Conservation (phyloP, 2,329 filamentous ascomycete genomes). For the Ophiosphaerella herpotricha region DNA sequence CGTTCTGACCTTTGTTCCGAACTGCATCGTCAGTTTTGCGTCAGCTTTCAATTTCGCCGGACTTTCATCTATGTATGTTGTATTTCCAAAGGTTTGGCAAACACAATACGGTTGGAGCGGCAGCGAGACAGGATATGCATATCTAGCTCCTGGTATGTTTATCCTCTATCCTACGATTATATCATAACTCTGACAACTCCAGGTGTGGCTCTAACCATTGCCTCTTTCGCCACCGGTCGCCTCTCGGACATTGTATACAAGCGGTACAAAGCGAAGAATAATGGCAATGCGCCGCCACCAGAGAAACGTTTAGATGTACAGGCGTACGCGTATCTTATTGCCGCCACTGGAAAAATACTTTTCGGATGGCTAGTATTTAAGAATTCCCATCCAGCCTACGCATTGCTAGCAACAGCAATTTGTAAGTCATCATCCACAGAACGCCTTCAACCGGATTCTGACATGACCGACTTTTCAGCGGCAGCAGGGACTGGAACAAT, state of each 20-base stretch:
- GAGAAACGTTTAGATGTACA: conserved; percentile 45
- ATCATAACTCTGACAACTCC: neutral
- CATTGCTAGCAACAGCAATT: conserved; percentile 35
- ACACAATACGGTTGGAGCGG: conserved; percentile 37
- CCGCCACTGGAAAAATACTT: conserved; percentile 39
- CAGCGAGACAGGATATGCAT: conserved; percentile 39
- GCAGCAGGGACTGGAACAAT: conserved; percentile 47
- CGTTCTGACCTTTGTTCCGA: conserved; percentile 11
- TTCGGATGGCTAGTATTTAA: conserved; percentile 46
- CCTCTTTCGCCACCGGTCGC: conserved; percentile 40
- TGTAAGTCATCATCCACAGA: conserved; percentile 7
- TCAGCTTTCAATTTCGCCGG: conserved; percentile 15
- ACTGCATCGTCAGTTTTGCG: conserved; percentile 11
- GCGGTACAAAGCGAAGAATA: conserved; percentile 11
- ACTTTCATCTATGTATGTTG: conserved; percentile 11
- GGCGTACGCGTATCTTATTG: conserved; percentile 43
- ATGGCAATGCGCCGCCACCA: conserved; percentile 25
- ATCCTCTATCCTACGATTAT: neutral
- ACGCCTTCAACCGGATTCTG: neutral
- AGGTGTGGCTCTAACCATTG: conserved; percentile 27
- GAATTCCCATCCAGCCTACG: conserved; percentile 15
- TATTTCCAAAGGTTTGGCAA: conserved; percentile 14
- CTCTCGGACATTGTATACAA: conserved; percentile 39
- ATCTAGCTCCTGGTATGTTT: conserved; percentile 28
- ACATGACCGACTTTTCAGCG: conserved; percentile 17